These are phyloP conservation scores for Penicillium sp. DNA, from an alignment of 2,329 filamentous ascomycete species.

Conservation along the genomic window DNA sequence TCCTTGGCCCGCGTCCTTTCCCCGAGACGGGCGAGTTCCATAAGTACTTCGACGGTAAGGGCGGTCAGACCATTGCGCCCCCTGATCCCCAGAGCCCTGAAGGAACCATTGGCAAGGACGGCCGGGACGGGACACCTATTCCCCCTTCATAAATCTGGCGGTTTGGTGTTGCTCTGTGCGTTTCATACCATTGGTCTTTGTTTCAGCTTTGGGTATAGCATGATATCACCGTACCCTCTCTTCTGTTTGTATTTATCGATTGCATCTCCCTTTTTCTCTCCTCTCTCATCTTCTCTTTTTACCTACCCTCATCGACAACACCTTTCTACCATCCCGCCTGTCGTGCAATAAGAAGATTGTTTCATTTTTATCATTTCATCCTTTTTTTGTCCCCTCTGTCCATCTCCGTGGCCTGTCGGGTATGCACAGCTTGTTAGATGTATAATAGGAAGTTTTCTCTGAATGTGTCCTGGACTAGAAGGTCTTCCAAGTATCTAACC, in stretches of 20 bases:
- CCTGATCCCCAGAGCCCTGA: slow-evolving; percentile 38
- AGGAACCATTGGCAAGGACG: slow-evolving; percentile 43
- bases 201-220: slow-evolving; percentile 24
- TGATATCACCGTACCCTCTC: slow-evolving; percentile 28
- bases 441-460: slow-evolving; percentile 26
- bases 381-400: not conserved
- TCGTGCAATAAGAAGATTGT: slow-evolving; percentile 28
- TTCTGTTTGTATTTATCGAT: slow-evolving; percentile 26
- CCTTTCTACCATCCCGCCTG: slow-evolving; percentile 15
- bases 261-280: slow-evolving; percentile 20
- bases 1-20: slow-evolving; percentile 80
- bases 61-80: slow-evolving; percentile 53
- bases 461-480: slow-evolving; percentile 4
- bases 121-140: slow-evolving; percentile 34
- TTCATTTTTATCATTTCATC: slow-evolving; percentile 13
- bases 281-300: slow-evolving; percentile 20
- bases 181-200: slow-evolving; percentile 19
- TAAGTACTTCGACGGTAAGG: slow-evolving; percentile 76
- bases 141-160: slow-evolving; percentile 16
- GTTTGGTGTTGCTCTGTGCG: slow-evolving; percentile 1
- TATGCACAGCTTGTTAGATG: slow-evolving; percentile 19
- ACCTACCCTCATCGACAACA: slow-evolving; percentile 12
- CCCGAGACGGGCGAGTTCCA: slow-evolving; percentile 83
- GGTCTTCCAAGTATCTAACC: not conserved
- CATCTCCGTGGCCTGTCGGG: slow-evolving; percentile 5